Evolutionary conservation across 768 basidiomycete genomes (phyloP), one percentile per base, ranked within the genome.

Genomic region (Rhodotorula graminis): DNA sequence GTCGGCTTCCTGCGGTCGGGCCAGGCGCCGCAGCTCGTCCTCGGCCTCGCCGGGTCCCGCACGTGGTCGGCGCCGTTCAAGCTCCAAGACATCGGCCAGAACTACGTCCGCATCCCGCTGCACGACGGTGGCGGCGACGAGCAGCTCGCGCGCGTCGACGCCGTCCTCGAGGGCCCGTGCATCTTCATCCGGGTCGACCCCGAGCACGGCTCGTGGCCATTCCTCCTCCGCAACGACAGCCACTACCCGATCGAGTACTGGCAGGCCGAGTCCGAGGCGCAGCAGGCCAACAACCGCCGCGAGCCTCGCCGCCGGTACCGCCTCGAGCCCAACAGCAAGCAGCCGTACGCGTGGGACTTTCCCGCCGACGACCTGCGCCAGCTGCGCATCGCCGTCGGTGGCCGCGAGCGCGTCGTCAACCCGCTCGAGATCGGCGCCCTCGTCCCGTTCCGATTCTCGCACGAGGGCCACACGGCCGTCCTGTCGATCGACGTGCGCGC

Each of bases 381-480:
- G 74, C 83, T 99, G 37, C 80, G 87, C 49, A 83, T 99, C 31
- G 80, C 80, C 18, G 84, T 88, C 61, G 88, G 88, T 56, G 85
- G 85, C 33, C 82, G 86, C 65, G 86, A 85, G 19, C 86, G 91
- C 42, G 80, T 84, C 31, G 83, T 98, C 63, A 95, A 98, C 79
- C 88, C 95, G 71, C 89, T 95, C 88, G 96, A 97, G 81, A 98
- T 99, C 31, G 96, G 96, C 40, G 86, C 90, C 74, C 85, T 95
- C 12, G 81, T 91, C 21, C 96, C 96, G 2, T 94, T 94, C 84
- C 91, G 87, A 80, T 91, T 95, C 79, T 61, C 59, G 64, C 37
- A 63, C 63, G 56, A 71, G 23, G 85, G 44, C 82, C 84, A n/a
- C 84, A 84, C 86, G 85, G 3, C 67, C 12, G 67, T 74, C 31